phyloP scores from a whole-genome alignment of 805 yeast species.

The Cyberlindnera petersonii region DNA sequence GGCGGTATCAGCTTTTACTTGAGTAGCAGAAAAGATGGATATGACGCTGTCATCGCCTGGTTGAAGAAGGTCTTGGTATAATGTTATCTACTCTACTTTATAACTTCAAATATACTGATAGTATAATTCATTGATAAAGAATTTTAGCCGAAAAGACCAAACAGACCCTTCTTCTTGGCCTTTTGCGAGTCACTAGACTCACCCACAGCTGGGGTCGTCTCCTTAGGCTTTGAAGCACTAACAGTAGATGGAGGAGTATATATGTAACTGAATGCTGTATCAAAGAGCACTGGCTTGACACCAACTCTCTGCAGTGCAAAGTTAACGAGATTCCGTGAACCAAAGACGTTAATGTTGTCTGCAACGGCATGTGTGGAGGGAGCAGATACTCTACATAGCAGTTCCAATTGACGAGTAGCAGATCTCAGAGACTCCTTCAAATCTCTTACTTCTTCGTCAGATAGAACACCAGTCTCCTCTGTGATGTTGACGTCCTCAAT shows the following conservation, averaged over 20 bases:
- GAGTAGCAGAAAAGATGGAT: not conserved
- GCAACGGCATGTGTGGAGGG: constrained; percentile 28
- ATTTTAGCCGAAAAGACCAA: constrained; percentile 64
- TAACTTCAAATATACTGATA: not conserved
- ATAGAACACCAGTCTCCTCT: constrained; percentile 33
- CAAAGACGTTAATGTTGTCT: constrained; percentile 14
- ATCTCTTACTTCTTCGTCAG: constrained; percentile 30
- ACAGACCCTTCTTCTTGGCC: constrained; percentile 58
- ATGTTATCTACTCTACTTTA: no score
- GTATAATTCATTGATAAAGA: not conserved
- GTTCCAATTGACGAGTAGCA: constrained; percentile 34
- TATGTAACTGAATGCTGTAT: constrained; percentile 84
- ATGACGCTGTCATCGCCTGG: not conserved
- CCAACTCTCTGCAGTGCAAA: constrained; percentile 49
- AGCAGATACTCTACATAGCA: constrained; percentile 40
- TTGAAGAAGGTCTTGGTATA: not conserved
- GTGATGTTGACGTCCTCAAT: constrained; percentile 7
- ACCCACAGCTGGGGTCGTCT: constrained; percentile 1
- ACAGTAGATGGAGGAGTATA: constrained; percentile 35
- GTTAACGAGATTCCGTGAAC: constrained; percentile 24
- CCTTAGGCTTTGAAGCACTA: constrained; percentile 8
- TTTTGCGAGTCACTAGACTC: no score
- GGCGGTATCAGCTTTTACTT: not conserved
- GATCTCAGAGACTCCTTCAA: constrained; percentile 22
- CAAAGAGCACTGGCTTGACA: constrained; percentile 88